phyloP scores from a whole-genome alignment of 257 asterid species.

The Plectranthus barbatus region DNA sequence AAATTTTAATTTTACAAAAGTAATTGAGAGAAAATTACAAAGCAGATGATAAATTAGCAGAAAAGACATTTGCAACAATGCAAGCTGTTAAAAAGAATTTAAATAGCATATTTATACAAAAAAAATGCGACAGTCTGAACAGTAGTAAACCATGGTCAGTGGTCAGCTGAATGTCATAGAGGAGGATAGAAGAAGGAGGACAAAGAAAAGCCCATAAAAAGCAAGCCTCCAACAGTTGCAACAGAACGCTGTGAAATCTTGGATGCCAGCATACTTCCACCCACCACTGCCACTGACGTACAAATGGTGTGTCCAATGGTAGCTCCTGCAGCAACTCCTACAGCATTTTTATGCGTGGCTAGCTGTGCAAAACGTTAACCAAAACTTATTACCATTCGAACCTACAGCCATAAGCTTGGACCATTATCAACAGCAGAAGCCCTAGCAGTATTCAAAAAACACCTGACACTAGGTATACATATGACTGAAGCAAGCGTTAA shows the following conservation, averaged over 20 bases:
- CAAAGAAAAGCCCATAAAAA: constrained; percentile 81
- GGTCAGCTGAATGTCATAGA: too few species aligned
- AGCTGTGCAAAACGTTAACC: constrained; percentile 37
- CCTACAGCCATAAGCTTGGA: not conserved
- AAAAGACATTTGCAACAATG: too few species aligned
- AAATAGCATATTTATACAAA: too few species aligned
- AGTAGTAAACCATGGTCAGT: too few species aligned
- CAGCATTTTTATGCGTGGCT: constrained; percentile 91
- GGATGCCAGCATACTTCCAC: constrained; percentile 97
- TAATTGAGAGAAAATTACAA: too few species aligned
- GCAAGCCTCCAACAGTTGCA: constrained; percentile 83
- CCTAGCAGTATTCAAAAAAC: not conserved
- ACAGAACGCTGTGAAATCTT: constrained; percentile 94
- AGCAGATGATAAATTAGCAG: too few species aligned
- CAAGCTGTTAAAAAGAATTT: too few species aligned
- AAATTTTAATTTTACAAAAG: too few species aligned
- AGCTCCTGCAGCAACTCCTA: constrained; percentile 90
- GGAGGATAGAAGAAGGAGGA: constrained; percentile 91
- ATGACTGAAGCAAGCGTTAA: too few species aligned
- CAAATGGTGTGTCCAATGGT: constrained; percentile 77
- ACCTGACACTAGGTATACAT: not conserved
- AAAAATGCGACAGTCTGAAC: too few species aligned
- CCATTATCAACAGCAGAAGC: not conserved
- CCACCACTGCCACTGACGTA: constrained; percentile 85
- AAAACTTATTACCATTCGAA: not conserved